Percentiles rank a stretch among this genome's conserved stretches.
phyloP scores from a whole-genome alignment of 2,329 filamentous ascomycete species.

The Talaromyces sp. region DNA sequence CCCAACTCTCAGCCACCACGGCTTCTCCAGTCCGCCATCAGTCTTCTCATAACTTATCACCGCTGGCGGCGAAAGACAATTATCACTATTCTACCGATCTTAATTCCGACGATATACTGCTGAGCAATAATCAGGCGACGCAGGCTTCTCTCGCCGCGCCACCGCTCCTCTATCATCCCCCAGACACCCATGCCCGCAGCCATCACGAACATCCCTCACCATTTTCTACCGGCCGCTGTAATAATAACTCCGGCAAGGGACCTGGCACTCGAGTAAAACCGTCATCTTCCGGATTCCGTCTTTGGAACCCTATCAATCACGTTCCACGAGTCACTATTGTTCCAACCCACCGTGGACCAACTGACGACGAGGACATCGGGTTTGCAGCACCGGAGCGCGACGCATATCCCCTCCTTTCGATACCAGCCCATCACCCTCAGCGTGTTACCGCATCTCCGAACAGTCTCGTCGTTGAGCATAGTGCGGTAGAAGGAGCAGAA shows the following conservation, averaged over 20 bases:
- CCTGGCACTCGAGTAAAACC: slow-evolving; percentile 18
- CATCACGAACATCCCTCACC: slow-evolving; percentile 1
- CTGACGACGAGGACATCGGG: slow-evolving; percentile 30
- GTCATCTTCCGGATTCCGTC: slow-evolving; percentile 39
- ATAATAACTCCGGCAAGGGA: slow-evolving; percentile 1
- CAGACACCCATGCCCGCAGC: slow-evolving; percentile 12
- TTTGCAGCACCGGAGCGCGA: slow-evolving; percentile 36
- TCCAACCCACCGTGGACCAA: slow-evolving; percentile 33
- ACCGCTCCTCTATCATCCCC: slow-evolving; percentile 17
- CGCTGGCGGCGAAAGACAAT: slow-evolving; percentile 36
- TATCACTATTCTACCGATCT: neutral
- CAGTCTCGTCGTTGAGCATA: slow-evolving; percentile 47
- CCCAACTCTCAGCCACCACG: slow-evolving; percentile 5
- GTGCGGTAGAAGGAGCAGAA: slow-evolving; percentile 38
- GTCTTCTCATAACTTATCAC: slow-evolving; percentile 26
- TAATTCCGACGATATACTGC: neutral
- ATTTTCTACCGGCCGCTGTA: slow-evolving; percentile 15
- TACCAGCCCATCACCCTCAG: slow-evolving; percentile 54
- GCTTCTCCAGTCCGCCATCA: slow-evolving; percentile 12
- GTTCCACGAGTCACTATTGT: slow-evolving; percentile 52
- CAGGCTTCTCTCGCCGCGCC: slow-evolving; percentile 8
- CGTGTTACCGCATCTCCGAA: slow-evolving; percentile 45
- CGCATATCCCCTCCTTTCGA: slow-evolving; percentile 52
- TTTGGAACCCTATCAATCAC: slow-evolving; percentile 59
- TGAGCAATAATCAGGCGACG: neutral